Base-by-base conservation (phyloP, 371 early-diverging fungal genomes). In the Apophysomyces variabilis region DNA sequence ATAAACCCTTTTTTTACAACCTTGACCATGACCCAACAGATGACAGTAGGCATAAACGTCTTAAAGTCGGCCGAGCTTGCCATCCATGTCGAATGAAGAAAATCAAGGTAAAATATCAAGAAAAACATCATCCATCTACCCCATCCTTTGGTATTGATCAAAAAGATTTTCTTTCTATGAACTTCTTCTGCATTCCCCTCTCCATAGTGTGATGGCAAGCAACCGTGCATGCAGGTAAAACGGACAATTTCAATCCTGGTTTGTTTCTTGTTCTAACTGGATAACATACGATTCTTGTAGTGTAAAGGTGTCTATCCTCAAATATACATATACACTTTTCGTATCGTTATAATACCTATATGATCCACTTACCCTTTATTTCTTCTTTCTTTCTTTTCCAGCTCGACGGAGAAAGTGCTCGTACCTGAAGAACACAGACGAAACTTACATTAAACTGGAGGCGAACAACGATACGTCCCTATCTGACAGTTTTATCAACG, bases 141-240 rank as follows among this genome's bases (percentile, higher is more conserved):
- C 45, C 58, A 35, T 46, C 18, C 5, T 45, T n/a, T 26, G 32
- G 32, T 26, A 26, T 26, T 26, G 32, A 26, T 26, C 32, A 26
- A 3, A 26, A 26, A 26, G 32, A 1, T 1, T 26, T 18, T 57
- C 37, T 35, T 32, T 21, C 32, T 13, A 36, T 16, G 3, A 45
- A 46, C 60, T 39, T 21, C 47, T 54, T 60, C 32, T 4, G 11
- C 32, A 12, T 12, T 56, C 38, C 36, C 50, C 47, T 36, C 18
- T 32, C 14, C 38, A 3, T 64, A 83, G 83, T 83, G 83, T 43
- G 83, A 83, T 64, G 83, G 83, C 45, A 72, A 74, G 62, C 83
- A 80, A 41, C 83, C 83, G 38, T 83, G 83, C 70, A 83, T 83
- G 83, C 83, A 83, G 78, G 83, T 80, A 77, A 58, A 1, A 41